Evolutionary conservation across 805 yeast genomes (phyloP).

Genomic region (Metschnikowia corniflorae): DNA sequence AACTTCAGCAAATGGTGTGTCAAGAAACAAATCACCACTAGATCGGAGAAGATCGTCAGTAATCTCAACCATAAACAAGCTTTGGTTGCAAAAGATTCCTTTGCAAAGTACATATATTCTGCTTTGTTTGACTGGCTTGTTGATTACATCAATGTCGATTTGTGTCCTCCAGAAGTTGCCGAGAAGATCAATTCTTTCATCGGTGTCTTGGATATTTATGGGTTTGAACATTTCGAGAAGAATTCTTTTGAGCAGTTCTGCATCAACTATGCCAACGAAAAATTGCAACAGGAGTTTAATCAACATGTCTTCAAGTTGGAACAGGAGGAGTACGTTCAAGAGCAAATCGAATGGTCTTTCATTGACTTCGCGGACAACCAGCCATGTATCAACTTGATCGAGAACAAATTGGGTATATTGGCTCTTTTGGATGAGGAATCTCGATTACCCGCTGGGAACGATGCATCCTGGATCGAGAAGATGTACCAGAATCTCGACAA

Average conservation of each 20-base stretch:
- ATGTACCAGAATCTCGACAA: conserved; percentile 82
- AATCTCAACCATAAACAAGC: conserved; percentile 83
- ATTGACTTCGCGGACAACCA: conserved; percentile 95
- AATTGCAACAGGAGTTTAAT: conserved; percentile 93
- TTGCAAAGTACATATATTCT: conserved; percentile 89
- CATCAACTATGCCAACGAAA: conserved; percentile 94
- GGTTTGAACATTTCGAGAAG: conserved; percentile 91
- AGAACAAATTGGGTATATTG: conserved; percentile 81
- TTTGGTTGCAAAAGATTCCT: conserved; percentile 91
- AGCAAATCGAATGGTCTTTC: conserved; percentile 94
- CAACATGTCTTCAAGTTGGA: conserved; percentile 96
- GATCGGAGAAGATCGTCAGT: conserved; percentile 86
- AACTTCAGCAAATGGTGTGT: conserved; percentile 86
- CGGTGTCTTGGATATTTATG: conserved; percentile 96
- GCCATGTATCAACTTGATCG: conserved; percentile 92
- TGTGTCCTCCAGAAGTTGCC: conserved; percentile 70
- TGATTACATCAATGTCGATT: conserved; percentile 71
- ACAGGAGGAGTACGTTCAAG: conserved; percentile 90
- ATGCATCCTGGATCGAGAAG: conserved; percentile 87
- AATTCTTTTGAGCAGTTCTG: conserved; percentile 97
- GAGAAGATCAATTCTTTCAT: conserved; percentile 66
- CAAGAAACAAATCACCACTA: conserved; percentile 87
- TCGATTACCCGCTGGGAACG: conserved; percentile 89
- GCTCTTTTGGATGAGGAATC: conserved; percentile 93
- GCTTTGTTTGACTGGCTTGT: conserved; percentile 96